A percentile compares a stretch with the other conserved stretches of the same genome.
These are phyloP conservation scores for Exophiala xenobiotica DNA, from an alignment of 2,329 filamentous ascomycete species.

Conservation along the genomic window DNA sequence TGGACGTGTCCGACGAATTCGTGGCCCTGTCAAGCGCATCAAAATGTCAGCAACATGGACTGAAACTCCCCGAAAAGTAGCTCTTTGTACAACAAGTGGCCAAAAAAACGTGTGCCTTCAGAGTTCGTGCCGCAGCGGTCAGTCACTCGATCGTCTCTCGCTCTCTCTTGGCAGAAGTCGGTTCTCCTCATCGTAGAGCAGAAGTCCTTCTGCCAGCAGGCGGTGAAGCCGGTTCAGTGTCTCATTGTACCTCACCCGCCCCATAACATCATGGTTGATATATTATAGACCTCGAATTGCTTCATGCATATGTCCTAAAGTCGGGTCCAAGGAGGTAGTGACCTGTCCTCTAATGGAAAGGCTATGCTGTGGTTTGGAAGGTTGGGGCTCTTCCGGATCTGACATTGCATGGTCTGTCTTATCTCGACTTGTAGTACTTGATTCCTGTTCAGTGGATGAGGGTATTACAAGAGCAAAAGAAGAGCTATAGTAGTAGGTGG, in stretches of 20 bases:
- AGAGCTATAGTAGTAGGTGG: not conserved
- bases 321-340: not conserved
- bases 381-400: not conserved
- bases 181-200: too few species aligned
- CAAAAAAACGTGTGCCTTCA: too few species aligned
- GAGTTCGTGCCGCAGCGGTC: too few species aligned
- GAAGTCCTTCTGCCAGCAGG: too few species aligned
- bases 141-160: too few species aligned
- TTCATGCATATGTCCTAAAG: not conserved
- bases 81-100: too few species aligned
- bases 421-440: not conserved
- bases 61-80: too few species aligned
- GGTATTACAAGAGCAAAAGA: not conserved
- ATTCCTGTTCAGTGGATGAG: not conserved
- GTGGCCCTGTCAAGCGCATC: constrained; percentile 46
- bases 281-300: not conserved
- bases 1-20: constrained; percentile 54
- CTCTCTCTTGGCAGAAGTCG: too few species aligned
- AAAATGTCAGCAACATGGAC: not conserved
- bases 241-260: too few species aligned
- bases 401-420: not conserved
- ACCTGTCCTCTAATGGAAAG: not conserved
- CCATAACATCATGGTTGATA: too few species aligned
- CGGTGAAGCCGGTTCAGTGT: too few species aligned
- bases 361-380: not conserved